Evolutionary conservation across 441 rosid species (phyloP).

Genomic region (Jatropha multifida): DNA sequence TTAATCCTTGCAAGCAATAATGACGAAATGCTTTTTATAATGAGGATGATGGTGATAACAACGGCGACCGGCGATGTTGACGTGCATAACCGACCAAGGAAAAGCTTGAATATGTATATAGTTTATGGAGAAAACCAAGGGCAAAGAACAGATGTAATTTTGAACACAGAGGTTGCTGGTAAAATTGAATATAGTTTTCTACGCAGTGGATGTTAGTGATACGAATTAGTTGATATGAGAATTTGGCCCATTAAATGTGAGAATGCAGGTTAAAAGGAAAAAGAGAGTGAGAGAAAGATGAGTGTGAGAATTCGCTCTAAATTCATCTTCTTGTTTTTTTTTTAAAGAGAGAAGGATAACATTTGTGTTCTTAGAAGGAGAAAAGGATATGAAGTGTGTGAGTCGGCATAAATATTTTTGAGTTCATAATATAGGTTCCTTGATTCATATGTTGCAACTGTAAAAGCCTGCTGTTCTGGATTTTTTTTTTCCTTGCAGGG

Average conservation of each 20-base stretch:
- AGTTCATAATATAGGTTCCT: not conserved
- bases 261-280: not conserved
- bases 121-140: not conserved
- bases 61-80: not conserved
- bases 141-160: not conserved
- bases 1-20: conserved; percentile 9
- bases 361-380: not conserved
- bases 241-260: not conserved
- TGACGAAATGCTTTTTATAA: not conserved
- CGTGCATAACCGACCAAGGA: not conserved
- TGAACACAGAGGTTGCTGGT: not conserved
- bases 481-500: conserved; percentile 42
- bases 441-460: not conserved
- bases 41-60: conserved; percentile 16
- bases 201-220: not conserved
- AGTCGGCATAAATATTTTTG: not conserved
- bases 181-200: too few relatives aligned
- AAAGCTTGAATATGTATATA: not conserved
- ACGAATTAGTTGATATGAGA: not conserved
- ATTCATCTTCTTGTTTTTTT: not conserved
- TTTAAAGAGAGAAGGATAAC: not conserved
- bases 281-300: not conserved
- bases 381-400: not conserved
- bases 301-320: not conserved
- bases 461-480: not conserved